Evolutionary conservation across 768 basidiomycete species (phyloP), one percentile per base, ranked within the genome.

Genomic region (Boletus rufocinnamomeus): DNA sequence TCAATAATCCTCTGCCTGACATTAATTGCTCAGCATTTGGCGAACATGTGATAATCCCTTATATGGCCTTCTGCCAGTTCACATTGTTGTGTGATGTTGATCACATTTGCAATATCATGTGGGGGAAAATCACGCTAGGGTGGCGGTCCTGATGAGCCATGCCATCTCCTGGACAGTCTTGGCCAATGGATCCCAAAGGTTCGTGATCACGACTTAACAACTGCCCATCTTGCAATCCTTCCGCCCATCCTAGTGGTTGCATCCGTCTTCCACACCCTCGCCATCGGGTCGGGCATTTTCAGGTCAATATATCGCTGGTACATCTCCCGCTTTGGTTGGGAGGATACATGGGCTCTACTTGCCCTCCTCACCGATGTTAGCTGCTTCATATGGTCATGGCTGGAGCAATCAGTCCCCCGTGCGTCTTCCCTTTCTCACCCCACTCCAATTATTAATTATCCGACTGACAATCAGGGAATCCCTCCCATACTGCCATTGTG

Each of bases 261-360:
- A 11, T 59, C 44, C 37, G 4, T 44, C 2, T 58, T 67, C 45
- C 62, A 62, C 28, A 6, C 25, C 32, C 11, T 69, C 28, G 59
- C 54, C 47, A 54, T 66, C 27, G 9, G 6, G 19, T 52, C 63
- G 2, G 60, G 60, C 27, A 50, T 62, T 30, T 64, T 68, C 34
- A 62, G 66, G 50, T 17, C 40, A 17, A 13, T 32, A 0, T 67
- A 59, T 54, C 60, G 63, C 30, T 63, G 46, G 46, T 40, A 58
- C 27, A 58, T 59, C 14, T 67, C 57, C 27, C 63, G 58, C 28
- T 62, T 60, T 51, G 56, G 60, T 3, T 62, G 63, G 58, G 63
- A 67, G 2, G 60, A 68, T 37, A 16, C 25, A 4, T 67, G 60
- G 60, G 66, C 63, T 44, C 11, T 46, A 5, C 30, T 63, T 14